Evolutionary conservation across 495 filamentous ascomycete species (phyloP), one percentile per base, ranked within the genome.

Genomic region (Aspergillus indologenus): DNA sequence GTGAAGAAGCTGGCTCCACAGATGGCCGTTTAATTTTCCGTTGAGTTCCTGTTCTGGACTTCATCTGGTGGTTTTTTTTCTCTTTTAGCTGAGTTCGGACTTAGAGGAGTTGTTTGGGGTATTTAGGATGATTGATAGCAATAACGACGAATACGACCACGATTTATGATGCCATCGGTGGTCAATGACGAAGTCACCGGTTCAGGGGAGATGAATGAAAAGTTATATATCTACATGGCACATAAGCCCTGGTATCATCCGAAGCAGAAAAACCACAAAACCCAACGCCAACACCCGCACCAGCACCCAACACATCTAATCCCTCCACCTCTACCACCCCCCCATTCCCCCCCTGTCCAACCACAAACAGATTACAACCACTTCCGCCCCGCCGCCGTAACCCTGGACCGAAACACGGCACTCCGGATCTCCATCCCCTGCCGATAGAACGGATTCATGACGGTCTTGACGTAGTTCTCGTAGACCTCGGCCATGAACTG

Each of bases 401-500:
- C 90, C 73, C 88, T 84, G 43, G 76, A 69, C 66, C 90, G 80
- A 69, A 98, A 98, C 2, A 97, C 85, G 0, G 90, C 85, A 71
- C 91, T 96, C 70, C 79, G 82, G 31, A 98, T 85, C 69, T 87
- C 84, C 83, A 88, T 88, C 65, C 93, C 90, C 48, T 85, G 81
- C 54, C 81, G 76, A 73, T 95, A 96, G 73, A 98, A 98, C 34
- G 94, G 94, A 70, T 84, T 96, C 94, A 98, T 97, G 43, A 92
- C 83, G n/a, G 90, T 89, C 81, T 98, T 98, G 47, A 96, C 81
- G 83, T 93, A 98, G 58, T 81, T 86, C 72, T 98, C 94, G 71
- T 96, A 97, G 14, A 96, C 89, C 68, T 98, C 94, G 5, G 78
- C 79, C 77, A 98, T 95, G 76, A 98, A 98, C 72, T 88, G 87